Percentiles rank a stretch among this genome's conserved stretches.
Evolutionary conservation across 2,329 filamentous ascomycete genomes (phyloP).

Genomic region (Trichoderma hamatum): DNA sequence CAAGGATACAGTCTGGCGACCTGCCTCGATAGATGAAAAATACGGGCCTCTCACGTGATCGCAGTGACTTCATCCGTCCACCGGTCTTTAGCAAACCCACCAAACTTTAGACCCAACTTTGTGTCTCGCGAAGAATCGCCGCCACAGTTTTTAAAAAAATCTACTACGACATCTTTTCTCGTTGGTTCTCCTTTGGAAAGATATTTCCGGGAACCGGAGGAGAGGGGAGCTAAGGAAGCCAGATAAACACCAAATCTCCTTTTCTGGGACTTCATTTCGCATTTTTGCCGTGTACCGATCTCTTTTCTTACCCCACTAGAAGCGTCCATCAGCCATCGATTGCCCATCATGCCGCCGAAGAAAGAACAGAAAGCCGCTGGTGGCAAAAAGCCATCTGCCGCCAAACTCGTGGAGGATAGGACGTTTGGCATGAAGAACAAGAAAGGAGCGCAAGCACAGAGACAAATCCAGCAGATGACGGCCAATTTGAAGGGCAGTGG

Average conservation of each 20-base stretch:
- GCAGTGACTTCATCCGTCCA: constrained; percentile 35
- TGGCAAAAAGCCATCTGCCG: constrained; percentile 58
- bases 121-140: constrained; percentile 23
- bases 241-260: neutral
- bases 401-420: constrained; percentile 83
- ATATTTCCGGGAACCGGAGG: neutral
- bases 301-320: constrained; percentile 28
- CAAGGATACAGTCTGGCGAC: neutral
- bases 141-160: constrained; percentile 8
- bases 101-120: constrained; percentile 27
- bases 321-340: constrained; percentile 32
- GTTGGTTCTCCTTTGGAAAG: neutral
- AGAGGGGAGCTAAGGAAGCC: neutral
- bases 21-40: neutral
- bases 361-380: constrained; percentile 52
- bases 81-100: constrained; percentile 28
- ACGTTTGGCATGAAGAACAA: constrained; percentile 99
- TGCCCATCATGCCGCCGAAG: constrained; percentile 73
- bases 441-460: constrained; percentile 90
- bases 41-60: constrained; percentile 32
- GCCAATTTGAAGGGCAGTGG: constrained; percentile 74
- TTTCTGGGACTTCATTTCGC: neutral
- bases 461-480: constrained; percentile 82
- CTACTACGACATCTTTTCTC: neutral
- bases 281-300: constrained; percentile 17